Conservation (phyloP, 805 yeast genomes). For the Spencermartinsiella europaea region DNA sequence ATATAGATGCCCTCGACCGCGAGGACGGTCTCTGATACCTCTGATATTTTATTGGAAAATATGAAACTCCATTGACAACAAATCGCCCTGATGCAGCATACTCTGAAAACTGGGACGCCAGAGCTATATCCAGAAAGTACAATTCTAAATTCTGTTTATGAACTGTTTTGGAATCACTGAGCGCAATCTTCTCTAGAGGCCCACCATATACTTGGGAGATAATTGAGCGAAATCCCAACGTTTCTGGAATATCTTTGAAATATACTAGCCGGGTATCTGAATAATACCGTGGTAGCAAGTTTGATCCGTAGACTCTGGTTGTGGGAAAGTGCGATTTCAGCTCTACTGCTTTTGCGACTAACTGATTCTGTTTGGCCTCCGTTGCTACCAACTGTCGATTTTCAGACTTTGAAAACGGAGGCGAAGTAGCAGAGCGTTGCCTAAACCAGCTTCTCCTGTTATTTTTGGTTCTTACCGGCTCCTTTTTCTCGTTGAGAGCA, state of each 20-base stretch:
- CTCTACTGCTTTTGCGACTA: neutral
- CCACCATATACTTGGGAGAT: slow-evolving; percentile 16
- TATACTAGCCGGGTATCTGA: neutral
- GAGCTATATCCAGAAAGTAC: slow-evolving; percentile 12
- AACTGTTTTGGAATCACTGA: neutral
- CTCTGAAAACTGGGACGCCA: slow-evolving; percentile 14
- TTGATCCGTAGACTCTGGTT: neutral
- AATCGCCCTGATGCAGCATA: slow-evolving; percentile 20
- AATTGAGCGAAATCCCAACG: slow-evolving; percentile 3
- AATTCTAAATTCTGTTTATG: slow-evolving; percentile 11
- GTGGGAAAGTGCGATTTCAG: neutral
- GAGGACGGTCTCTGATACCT: neutral
- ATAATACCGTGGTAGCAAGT: neutral
- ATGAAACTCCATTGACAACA: slow-evolving; percentile 21
- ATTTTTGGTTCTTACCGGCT: neutral
- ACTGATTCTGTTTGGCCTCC: neutral
- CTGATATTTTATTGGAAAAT: neutral
- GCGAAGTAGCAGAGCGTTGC: neutral
- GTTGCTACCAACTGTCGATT: neutral
- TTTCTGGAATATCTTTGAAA: slow-evolving; percentile 1
- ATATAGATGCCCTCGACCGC: neutral
- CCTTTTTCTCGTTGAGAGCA: neutral
- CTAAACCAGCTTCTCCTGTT: neutral
- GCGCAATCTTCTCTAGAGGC: slow-evolving; percentile 11
- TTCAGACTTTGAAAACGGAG: neutral